Evolutionary conservation across 2,329 filamentous ascomycete genomes (phyloP), one percentile per base, ranked within the genome.

Genomic region (Nannizzia gypsea): DNA sequence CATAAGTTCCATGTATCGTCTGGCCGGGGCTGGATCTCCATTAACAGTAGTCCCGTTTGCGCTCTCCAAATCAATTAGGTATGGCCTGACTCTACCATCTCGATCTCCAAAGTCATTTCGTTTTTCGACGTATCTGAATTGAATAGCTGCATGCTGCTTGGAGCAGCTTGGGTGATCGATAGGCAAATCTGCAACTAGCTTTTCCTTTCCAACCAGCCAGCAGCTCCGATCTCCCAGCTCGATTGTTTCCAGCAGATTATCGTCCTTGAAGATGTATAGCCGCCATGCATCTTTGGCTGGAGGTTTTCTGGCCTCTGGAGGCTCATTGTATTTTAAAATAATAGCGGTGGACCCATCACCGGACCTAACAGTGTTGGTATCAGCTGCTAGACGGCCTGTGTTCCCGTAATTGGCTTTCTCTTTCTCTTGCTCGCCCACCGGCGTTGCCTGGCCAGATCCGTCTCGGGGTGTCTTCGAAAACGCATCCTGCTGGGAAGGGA

Each of bases 251-350:
- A 96, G 72, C 2, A 95, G 80, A 60, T 90, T 88, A 28, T 81
- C 73, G 9, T 84, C 88, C 70, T 96, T 96, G 81, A 99, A 99
- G 22, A 96, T 82, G 71, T 95, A 97, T 55, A 99, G 78, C 62
- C 89, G 88, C 92, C 92, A 99, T 60, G 83, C 77, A 66, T 93
- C 85, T 59, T 84, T 86, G 0, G 86, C 70, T 0, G 91, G 81
- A 0, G 93, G 89, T 67, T 96, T 96, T 61, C 93, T 87, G 56
- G 92, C 89, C 76, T 99, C 93, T 9, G 89, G 77, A 1, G 93
- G 93, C 74, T 99, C 93, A 75, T 96, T 89, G 73, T 99, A 99
- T 77, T 97, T 97, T 54, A 99, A 82, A 2, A 89, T 84, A 59
- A 96, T 85, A 22, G 81, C 81, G 2, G 85, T 87, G 22, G 46